Evolutionary conservation across 176 grass and related monocot species (phyloP).

Genomic region (Eremochloa ophiuroides): DNA sequence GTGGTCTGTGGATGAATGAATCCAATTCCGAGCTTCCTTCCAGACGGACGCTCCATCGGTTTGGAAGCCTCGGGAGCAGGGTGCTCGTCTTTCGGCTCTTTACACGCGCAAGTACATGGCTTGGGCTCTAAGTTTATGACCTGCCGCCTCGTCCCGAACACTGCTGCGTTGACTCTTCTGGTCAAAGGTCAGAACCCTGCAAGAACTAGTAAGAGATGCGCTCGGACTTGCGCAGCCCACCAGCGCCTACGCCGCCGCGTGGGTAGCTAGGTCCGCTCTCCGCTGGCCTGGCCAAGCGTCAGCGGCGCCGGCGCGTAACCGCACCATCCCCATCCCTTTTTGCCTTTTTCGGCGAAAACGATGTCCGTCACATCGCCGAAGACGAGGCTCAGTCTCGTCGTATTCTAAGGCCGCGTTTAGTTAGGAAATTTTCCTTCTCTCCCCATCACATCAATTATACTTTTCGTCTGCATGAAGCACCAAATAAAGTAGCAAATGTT

Average conservation of each 20-base stretch:
- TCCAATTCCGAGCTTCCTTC: conserved; percentile 3
- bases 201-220: background rate
- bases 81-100: background rate
- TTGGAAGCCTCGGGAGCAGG: conserved; percentile 6
- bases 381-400: background rate
- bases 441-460: too few relatives aligned
- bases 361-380: background rate
- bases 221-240: background rate
- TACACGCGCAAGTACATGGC: background rate
- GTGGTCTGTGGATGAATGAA: background rate
- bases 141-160: background rate
- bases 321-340: background rate
- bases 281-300: background rate
- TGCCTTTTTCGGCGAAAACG: background rate
- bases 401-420: too few relatives aligned
- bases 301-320: background rate
- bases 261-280: background rate
- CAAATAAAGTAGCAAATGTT: too few relatives aligned
- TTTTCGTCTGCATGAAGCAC: too few relatives aligned
- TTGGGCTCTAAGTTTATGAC: conserved; percentile 23
- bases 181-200: conserved; percentile 14
- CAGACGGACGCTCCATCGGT: background rate
- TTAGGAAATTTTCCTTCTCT: too few relatives aligned
- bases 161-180: background rate
- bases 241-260: background rate